Base-by-base conservation (phyloP, 257 asterid genomes). In the Nyctanthes arbortristis region DNA sequence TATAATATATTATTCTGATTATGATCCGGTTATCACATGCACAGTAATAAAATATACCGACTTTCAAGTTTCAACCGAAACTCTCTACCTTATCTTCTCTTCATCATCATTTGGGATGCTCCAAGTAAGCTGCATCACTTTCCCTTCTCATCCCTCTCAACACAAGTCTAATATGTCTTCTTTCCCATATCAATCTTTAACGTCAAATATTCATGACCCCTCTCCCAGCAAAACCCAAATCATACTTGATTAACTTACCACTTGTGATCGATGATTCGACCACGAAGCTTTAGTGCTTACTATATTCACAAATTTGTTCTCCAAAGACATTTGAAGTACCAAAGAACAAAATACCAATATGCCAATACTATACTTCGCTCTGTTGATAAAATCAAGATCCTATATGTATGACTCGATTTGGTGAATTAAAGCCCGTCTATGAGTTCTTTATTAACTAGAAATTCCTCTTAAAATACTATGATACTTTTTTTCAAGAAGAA, bases 51-150 rank as follows among this genome's bases (percentile, higher is more conserved):
- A 35, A 1, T 35, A 9, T 13, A 30, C 65, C 56, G 63, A n/a
- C n/a, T n/a, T n/a, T n/a, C n/a, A n/a, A n/a, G 63, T 75, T 79
- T 61, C 67, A 54, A 69, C 49, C 75, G 70, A 39, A 72, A 57
- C 82, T 61, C 47, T 67, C 73, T 22, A 25, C 74, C 80, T 78
- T 77, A 68, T 75, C 83, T 47, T 61, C 54, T 71, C 18, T 68
- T 45, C 22, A 73, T 40, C 68, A 55, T 65, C 59, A 52, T 22
- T 52, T 52, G 5, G 69, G 31, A 71, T 70, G 70, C 76, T 60
- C 49, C 7, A 35, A 28, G 77, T 79, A 71, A 83, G 86, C 78
- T 84, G 67, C 27, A 69, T 28, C 67, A 31, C 31, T 70, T 61
- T 74, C 69, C 30, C 58, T 27, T n/a, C 61, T 5, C 63, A 33